These are phyloP conservation scores for Vanderwaltozyma polyspora DNA, from an alignment of 805 yeast genomes.

Conservation along the genomic window DNA sequence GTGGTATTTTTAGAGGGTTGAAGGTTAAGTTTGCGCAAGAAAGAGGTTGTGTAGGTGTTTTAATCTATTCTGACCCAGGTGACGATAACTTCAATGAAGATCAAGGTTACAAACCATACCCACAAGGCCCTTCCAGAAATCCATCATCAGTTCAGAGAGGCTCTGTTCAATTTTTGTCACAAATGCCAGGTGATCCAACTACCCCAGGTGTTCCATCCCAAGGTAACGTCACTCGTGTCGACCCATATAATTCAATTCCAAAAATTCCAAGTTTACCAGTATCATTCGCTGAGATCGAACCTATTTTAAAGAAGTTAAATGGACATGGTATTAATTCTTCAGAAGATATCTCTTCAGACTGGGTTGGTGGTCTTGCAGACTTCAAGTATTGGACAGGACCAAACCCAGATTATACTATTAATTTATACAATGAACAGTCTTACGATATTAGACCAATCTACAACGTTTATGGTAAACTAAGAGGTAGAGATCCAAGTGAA, in stretches of 20 bases:
- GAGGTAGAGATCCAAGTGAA: conserved; percentile 68
- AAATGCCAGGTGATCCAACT: conserved; percentile 67
- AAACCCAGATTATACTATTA: conserved; percentile 31
- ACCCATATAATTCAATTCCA: conserved; percentile 44
- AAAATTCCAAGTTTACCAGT: conserved; percentile 63
- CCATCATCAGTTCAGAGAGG: conserved; percentile 73
- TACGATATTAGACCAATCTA: conserved; percentile 53
- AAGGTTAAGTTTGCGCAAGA: conserved; percentile 71
- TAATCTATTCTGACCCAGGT: conserved; percentile 59
- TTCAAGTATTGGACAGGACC: conserved; percentile 47
- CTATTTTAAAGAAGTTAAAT: conserved; percentile 46
- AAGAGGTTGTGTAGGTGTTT: conserved; percentile 53
- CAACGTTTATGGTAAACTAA: conserved; percentile 68
- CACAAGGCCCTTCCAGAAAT: conserved; percentile 67
- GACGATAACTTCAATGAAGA: conserved; percentile 45
- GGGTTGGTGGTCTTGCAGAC: conserved; percentile 36
- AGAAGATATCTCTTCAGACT: conserved; percentile 31
- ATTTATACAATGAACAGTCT: conserved; percentile 49
- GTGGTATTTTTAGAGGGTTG: conserved; percentile 56
- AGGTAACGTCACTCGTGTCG: conserved; percentile 35
- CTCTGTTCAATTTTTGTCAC: conserved; percentile 51
- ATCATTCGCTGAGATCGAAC: conserved; percentile 49
- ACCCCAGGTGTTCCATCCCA: conserved; percentile 58
- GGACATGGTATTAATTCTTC: conserved; percentile 39
- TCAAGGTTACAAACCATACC: conserved; percentile 56